Percentiles rank a stretch among this genome's conserved stretches.
These are phyloP conservation scores for Carpinus fangiana DNA, from an alignment of 306 rosid genomes.

Conservation along the genomic window DNA sequence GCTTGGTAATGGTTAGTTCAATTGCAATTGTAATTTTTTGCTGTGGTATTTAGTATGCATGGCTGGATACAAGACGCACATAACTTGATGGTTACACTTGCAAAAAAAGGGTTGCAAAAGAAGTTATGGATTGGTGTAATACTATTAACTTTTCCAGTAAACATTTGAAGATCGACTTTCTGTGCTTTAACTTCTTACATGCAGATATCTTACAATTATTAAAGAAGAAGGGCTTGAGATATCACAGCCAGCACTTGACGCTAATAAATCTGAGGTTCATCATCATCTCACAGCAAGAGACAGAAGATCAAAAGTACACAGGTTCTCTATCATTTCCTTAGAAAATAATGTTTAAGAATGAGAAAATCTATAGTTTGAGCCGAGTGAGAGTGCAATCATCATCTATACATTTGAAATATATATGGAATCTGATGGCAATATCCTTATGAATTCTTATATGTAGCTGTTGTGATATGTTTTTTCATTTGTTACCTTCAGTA, in stretches of 20 bases:
- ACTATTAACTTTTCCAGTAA: not conserved
- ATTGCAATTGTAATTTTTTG: not conserved
- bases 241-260: constrained; percentile 38
- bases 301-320: constrained; percentile 14
- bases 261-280: constrained; percentile 24
- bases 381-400: not conserved
- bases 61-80: not conserved
- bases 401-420: not conserved
- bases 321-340: constrained; percentile 5
- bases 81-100: not conserved
- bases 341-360: not conserved
- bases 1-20: too few relatives aligned
- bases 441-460: not conserved
- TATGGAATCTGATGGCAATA: not conserved
- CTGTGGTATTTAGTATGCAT: not conserved
- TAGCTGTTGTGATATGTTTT: not conserved
- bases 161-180: not conserved
- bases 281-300: constrained; percentile 30
- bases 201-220: constrained; percentile 20
- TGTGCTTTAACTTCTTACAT: not conserved
- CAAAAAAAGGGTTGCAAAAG: too few relatives aligned
- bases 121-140: not conserved
- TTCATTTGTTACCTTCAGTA: not conserved
- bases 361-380: not conserved
- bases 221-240: constrained; percentile 38